A percentile compares a stretch with the other conserved stretches of the same genome.
Evolutionary conservation across 257 asterid species (phyloP).

Genomic region (Verbena officinalis): DNA sequence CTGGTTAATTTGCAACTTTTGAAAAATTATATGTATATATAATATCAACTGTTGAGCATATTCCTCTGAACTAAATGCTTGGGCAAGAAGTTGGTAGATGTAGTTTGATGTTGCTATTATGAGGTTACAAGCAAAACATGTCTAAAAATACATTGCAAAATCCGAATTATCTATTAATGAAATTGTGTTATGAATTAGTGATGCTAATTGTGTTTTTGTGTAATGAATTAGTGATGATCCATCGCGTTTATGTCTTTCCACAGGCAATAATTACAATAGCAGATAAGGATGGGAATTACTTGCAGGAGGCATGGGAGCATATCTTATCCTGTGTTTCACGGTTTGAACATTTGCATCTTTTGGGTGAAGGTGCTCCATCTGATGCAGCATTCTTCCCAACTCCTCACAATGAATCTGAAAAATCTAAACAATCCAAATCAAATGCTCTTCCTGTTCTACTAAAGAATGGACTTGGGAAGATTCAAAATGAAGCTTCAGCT

Average conservation of each 20-base stretch:
- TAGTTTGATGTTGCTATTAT: conserved; percentile 14
- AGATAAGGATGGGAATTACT: conserved; percentile 92
- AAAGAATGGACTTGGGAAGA: conserved; percentile 87
- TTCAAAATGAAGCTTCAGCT: conserved; percentile 81
- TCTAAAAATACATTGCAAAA: background rate
- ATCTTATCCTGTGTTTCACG: conserved; percentile 94
- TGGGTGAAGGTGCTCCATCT: conserved; percentile 99
- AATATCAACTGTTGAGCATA: conserved; percentile 1
- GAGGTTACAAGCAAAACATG: background rate
- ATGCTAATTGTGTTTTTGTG: background rate
- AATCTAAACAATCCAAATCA: conserved; percentile 76
- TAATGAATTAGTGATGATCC: no score
- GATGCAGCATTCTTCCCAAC: conserved; percentile 95
- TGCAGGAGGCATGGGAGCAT: conserved; percentile 99
- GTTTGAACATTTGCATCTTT: conserved; percentile 94
- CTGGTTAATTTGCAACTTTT: background rate
- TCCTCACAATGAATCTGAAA: conserved; percentile 77
- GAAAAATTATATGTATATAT: conserved; percentile 7
- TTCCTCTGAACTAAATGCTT: conserved; percentile 3
- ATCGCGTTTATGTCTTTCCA: conserved; percentile 30
- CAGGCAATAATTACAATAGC: conserved; percentile 87
- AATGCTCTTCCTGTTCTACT: conserved; percentile 83
- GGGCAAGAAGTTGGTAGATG: conserved; percentile 9
- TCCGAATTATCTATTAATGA: conserved; percentile 8
- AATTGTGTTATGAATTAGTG: background rate